These are phyloP conservation scores for Fusarium transvaalense DNA, from an alignment of 2,329 filamentous ascomycete genomes.

Conservation along the genomic window DNA sequence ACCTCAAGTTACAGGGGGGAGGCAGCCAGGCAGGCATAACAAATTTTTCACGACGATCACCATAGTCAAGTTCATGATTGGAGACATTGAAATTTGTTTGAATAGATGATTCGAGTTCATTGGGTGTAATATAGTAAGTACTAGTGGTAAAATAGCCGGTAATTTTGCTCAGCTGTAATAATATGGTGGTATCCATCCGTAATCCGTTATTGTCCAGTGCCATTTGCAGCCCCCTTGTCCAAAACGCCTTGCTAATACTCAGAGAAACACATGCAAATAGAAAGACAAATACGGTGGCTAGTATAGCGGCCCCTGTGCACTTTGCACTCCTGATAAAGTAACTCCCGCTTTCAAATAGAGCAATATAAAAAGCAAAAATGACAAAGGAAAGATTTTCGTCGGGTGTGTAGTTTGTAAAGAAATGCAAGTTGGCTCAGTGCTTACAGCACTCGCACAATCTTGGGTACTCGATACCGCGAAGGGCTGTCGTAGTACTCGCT, in stretches of 20 bases:
- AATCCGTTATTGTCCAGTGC: slow-evolving; percentile 31
- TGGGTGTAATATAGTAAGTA: slow-evolving; percentile 28
- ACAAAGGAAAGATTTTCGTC: slow-evolving; percentile 24
- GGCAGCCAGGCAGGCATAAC: background rate
- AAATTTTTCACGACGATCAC: slow-evolving; percentile 26
- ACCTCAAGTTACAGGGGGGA: background rate
- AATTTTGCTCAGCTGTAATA: slow-evolving; percentile 25
- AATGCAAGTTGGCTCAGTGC: background rate
- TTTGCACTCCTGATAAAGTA: slow-evolving; percentile 11
- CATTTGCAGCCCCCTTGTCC: slow-evolving; percentile 20
- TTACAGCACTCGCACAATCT: slow-evolving; percentile 41
- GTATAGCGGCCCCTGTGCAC: slow-evolving; percentile 30
- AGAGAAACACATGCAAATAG: slow-evolving; percentile 17
- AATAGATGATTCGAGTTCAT: slow-evolving; percentile 20
- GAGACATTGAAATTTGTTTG: slow-evolving; percentile 5
- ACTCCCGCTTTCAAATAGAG: slow-evolving; percentile 17
- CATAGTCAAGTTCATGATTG: background rate
- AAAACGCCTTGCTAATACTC: slow-evolving; percentile 39
- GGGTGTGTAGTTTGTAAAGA: background rate
- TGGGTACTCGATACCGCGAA: slow-evolving; percentile 40
- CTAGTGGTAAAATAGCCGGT: slow-evolving; percentile 28
- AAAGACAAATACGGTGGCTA: slow-evolving; percentile 9
- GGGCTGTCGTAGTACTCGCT: slow-evolving; percentile 44
- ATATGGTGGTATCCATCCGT: slow-evolving; percentile 35
- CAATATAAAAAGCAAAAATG: background rate